These are phyloP conservation scores for Coniochaeta hoffmannii DNA, from an alignment of 2,329 filamentous ascomycete genomes.

Conservation along the genomic window DNA sequence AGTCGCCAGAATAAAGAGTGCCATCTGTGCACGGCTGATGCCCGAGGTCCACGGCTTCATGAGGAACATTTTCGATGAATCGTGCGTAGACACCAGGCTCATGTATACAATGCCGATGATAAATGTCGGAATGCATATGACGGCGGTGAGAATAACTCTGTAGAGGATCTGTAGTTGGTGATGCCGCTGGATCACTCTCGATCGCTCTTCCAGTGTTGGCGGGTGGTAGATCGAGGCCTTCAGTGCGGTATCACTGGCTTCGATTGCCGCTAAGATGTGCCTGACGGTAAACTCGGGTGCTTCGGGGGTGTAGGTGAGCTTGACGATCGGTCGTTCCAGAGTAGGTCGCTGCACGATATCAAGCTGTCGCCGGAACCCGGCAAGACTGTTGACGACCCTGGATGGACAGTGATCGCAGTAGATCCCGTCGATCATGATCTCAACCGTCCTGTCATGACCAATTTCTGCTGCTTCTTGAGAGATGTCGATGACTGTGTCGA, in stretches of 20 bases:
- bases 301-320: slow-evolving; percentile 61
- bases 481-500: slow-evolving; percentile 42
- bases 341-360: slow-evolving; percentile 48
- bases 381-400: slow-evolving; percentile 46
- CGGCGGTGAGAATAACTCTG: slow-evolving; percentile 62
- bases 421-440: slow-evolving; percentile 63
- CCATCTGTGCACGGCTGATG: slow-evolving; percentile 69
- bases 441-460: slow-evolving; percentile 45
- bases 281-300: slow-evolving; percentile 68
- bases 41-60: slow-evolving; percentile 66
- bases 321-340: slow-evolving; percentile 58
- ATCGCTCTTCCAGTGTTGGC: slow-evolving; percentile 76
- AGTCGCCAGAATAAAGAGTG: slow-evolving; percentile 73
- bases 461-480: slow-evolving; percentile 18
- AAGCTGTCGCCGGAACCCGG: slow-evolving; percentile 42
- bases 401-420: slow-evolving; percentile 67
- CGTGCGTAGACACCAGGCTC: slow-evolving; percentile 60
- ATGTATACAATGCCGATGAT: slow-evolving; percentile 87
- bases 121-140: slow-evolving; percentile 74
- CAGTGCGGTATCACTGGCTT: slow-evolving; percentile 58
- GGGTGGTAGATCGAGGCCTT: slow-evolving; percentile 67
- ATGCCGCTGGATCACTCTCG: slow-evolving; percentile 60
- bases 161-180: slow-evolving; percentile 63
- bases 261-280: slow-evolving; percentile 61
- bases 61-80: slow-evolving; percentile 54